Percentiles rank a stretch among this genome's conserved stretches.
Conservation (phyloP, 805 yeast genomes). For the Candida methanosorbosa region DNA sequence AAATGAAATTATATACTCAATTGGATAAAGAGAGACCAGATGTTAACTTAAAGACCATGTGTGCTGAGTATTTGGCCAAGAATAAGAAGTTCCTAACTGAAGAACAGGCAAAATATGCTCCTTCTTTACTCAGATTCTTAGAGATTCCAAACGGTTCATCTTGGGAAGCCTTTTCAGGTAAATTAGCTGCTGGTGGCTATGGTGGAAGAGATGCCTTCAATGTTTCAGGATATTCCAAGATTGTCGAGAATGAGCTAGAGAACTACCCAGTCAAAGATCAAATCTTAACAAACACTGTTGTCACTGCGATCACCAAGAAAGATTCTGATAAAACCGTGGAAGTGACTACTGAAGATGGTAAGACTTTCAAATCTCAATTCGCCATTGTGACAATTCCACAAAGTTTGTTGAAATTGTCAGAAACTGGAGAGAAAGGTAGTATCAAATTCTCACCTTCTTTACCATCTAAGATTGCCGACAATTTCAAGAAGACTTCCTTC, state of each 20-base stretch:
- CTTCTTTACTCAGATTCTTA: conserved; percentile 18
- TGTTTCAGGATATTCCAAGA: conserved; percentile 17
- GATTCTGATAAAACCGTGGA: conserved; percentile 4
- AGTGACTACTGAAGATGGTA: conserved; percentile 11
- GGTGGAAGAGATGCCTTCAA: conserved; percentile 25
- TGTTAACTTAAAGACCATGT: conserved; percentile 16
- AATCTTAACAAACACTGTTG: conserved; percentile 13
- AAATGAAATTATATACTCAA: conserved; percentile 23
- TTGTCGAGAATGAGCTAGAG: conserved; percentile 18
- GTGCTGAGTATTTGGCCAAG: conserved; percentile 13
- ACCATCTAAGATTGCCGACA: conserved; percentile 22
- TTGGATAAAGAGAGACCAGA: conserved; percentile 19
- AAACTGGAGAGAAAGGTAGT: conserved; percentile 17
- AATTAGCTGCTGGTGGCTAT: conserved; percentile 15
- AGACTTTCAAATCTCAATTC: conserved; percentile 20
- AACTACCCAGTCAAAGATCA: conserved; percentile 14
- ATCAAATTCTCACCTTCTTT: conserved; percentile 25
- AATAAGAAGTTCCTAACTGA: conserved; percentile 11
- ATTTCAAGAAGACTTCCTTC: conserved; percentile 24
- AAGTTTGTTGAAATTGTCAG: conserved; percentile 31
- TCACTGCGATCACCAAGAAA: conserved; percentile 20
- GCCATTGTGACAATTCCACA: conserved; percentile 43
- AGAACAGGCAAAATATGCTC: conserved; percentile 20
- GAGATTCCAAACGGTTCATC: conserved; percentile 20
- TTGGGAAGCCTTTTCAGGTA: conserved; percentile 23